Evolutionary conservation across 371 early-diverging fungal genomes (phyloP).

Genomic region (Scutellospora calospora): DNA sequence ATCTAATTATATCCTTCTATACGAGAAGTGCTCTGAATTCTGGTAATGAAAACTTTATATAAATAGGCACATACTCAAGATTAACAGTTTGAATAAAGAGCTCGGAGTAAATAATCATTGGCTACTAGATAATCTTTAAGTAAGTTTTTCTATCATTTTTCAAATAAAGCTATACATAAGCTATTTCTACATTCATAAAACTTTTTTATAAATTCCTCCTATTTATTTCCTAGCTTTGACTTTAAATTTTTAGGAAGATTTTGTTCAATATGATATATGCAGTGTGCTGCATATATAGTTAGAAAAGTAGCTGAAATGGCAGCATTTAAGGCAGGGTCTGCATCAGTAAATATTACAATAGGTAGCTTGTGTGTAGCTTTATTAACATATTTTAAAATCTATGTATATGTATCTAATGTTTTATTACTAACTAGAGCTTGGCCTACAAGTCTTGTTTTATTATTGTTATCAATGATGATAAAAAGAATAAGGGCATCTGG

Average conservation of each 20-base stretch:
- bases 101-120: background rate
- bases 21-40: background rate
- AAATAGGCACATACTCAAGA: background rate
- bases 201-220: background rate
- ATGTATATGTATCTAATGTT: constrained; percentile 41
- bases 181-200: background rate
- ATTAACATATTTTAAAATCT: constrained; percentile 22
- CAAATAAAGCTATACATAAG: background rate
- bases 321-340: background rate
- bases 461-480: constrained; percentile 44
- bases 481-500: constrained; percentile 37
- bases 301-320: background rate
- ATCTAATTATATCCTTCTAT: background rate
- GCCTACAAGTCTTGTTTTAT: constrained; percentile 25
- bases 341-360: constrained; percentile 11
- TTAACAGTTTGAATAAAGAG: background rate
- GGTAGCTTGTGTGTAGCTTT: background rate
- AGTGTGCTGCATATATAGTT: background rate
- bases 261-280: constrained; percentile 17
- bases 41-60: background rate
- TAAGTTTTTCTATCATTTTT: background rate
- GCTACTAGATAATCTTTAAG: background rate
- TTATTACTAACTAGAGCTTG: constrained; percentile 22
- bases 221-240: background rate
- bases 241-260: background rate